Evolutionary conservation across 257 asterid species (phyloP).

Genomic region (Lavandula angustifolia): DNA sequence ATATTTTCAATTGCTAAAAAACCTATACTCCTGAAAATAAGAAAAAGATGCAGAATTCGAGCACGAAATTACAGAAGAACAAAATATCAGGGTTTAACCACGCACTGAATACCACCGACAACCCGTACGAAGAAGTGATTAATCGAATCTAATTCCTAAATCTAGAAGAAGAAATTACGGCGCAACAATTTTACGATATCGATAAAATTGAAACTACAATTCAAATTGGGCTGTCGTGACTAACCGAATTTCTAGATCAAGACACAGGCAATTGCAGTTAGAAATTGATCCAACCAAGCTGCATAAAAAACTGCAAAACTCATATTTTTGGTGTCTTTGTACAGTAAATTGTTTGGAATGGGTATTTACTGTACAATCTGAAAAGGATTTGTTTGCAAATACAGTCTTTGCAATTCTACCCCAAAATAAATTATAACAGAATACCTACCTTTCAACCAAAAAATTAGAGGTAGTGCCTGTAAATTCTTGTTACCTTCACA

Average conservation of each 20-base stretch:
- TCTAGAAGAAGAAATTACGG: background rate
- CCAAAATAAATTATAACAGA: too few relatives aligned
- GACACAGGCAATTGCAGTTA: conserved; percentile 19
- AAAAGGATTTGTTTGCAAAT: too few relatives aligned
- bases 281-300: too few relatives aligned
- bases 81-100: conserved; percentile 13
- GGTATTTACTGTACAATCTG: too few relatives aligned
- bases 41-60: conserved; percentile 14
- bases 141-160: conserved; percentile 12
- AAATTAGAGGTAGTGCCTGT: conserved; percentile 26
- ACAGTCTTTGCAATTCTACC: too few relatives aligned
- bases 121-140: background rate
- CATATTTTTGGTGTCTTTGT: too few relatives aligned
- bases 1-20: conserved; percentile 8
- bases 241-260: conserved; percentile 8
- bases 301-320: too few relatives aligned
- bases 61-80: conserved; percentile 15
- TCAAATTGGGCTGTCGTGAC: background rate
- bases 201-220: background rate
- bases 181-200: conserved; percentile 6
- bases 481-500: conserved; percentile 29
- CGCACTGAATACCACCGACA: too few relatives aligned
- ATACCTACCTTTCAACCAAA: too few relatives aligned
- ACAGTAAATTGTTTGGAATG: too few relatives aligned
- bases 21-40: background rate